phyloP scores from a whole-genome alignment of 306 rosid genomes.

The Hippophae tibetana region DNA sequence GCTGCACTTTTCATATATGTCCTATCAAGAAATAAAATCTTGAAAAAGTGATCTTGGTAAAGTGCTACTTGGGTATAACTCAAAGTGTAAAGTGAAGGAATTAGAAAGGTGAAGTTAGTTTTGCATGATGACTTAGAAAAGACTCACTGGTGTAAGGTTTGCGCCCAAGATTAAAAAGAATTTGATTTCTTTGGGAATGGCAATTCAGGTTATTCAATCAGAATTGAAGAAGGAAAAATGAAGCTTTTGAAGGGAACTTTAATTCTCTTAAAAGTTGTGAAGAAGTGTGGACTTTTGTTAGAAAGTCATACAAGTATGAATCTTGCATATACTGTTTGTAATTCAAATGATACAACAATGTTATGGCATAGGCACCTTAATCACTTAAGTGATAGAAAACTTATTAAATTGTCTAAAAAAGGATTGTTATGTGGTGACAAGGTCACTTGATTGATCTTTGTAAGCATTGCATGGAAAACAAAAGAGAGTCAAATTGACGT shows the following conservation, averaged over 20 bases:
- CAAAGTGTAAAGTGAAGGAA: not conserved
- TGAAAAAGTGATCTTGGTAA: not conserved
- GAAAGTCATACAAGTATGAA: not conserved
- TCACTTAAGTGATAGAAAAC: not conserved
- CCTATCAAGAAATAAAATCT: not conserved
- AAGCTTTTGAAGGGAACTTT: not conserved
- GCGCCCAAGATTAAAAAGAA: not conserved
- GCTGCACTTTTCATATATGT: not conserved
- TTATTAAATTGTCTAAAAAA: not conserved
- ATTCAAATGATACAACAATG: not conserved
- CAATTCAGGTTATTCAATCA: not conserved
- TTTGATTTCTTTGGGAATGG: not conserved
- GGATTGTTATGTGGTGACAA: not conserved
- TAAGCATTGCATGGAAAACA: not conserved
- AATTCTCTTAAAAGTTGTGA: not conserved
- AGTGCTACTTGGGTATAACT: not conserved
- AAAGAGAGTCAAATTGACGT: not conserved
- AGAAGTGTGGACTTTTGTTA: not conserved
- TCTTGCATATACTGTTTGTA: not conserved
- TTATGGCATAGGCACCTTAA: not conserved
- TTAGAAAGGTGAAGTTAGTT: not conserved
- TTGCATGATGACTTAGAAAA: not conserved
- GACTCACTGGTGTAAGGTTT: not conserved
- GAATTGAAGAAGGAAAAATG: not conserved
- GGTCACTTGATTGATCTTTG: not conserved